Percentiles rank a stretch among this genome's conserved stretches.
Evolutionary conservation across 495 filamentous ascomycete species (phyloP).

Genomic region (Clavariopsis aquatica): DNA sequence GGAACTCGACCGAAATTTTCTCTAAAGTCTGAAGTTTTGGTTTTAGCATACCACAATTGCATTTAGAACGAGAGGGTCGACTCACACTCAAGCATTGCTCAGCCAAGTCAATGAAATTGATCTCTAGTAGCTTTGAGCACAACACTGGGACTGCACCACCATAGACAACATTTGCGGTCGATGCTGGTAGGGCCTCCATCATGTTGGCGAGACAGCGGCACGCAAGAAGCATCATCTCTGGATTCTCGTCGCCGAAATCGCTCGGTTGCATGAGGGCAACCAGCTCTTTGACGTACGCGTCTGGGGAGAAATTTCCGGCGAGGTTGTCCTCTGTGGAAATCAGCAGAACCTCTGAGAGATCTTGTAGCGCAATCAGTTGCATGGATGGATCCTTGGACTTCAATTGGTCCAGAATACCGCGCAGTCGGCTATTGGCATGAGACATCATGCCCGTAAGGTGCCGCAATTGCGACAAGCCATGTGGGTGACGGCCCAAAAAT

Average conservation of each 20-base stretch:
- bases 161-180: constrained; percentile 93
- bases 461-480: constrained; percentile 74
- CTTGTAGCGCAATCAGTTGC: constrained; percentile 89
- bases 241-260: constrained; percentile 84
- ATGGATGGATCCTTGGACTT: constrained; percentile 82
- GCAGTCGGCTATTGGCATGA: constrained; percentile 73
- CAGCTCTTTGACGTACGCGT: constrained; percentile 93
- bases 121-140: constrained; percentile 91
- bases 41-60: constrained; percentile 20
- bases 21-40: constrained; percentile 71
- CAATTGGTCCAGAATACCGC: constrained; percentile 81
- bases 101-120: constrained; percentile 93
- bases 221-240: constrained; percentile 96
- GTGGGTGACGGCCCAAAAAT: constrained; percentile 67
- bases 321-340: constrained; percentile 97
- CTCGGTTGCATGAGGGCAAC: constrained; percentile 89
- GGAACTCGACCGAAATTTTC: constrained; percentile 97
- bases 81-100: constrained; percentile 90
- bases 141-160: constrained; percentile 91
- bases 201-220: constrained; percentile 95
- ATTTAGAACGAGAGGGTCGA: constrained; percentile 20
- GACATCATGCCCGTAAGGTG: constrained; percentile 90
- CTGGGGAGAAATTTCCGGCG: constrained; percentile 91
- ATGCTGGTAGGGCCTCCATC: constrained; percentile 94
- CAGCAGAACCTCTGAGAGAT: constrained; percentile 88